A percentile compares a stretch with the other conserved stretches of the same genome.
These are phyloP conservation scores for Kwoniella europaea DNA, from an alignment of 768 basidiomycete genomes.

Conservation along the genomic window DNA sequence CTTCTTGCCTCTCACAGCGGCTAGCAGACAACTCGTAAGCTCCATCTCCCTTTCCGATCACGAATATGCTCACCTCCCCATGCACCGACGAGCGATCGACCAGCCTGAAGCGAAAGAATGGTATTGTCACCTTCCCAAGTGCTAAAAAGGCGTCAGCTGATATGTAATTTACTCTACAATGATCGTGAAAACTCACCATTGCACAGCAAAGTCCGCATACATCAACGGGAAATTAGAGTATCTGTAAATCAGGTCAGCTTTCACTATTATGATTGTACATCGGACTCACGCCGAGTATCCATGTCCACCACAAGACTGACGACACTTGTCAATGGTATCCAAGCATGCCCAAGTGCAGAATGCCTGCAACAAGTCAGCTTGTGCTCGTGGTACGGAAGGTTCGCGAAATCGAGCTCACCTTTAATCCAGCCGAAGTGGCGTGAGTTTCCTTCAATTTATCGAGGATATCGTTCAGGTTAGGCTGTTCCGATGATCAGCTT, in stretches of 20 bases:
- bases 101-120: slow-evolving; percentile 58
- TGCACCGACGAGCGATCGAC: slow-evolving; percentile 55
- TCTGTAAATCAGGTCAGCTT: slow-evolving; percentile 23
- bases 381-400: neutral
- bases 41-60: neutral
- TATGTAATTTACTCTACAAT: neutral
- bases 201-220: slow-evolving; percentile 61
- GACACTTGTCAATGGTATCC: slow-evolving; percentile 61
- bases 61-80: slow-evolving; percentile 51
- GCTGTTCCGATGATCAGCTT: slow-evolving; percentile 30
- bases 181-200: slow-evolving; percentile 30
- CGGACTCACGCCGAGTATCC: slow-evolving; percentile 59
- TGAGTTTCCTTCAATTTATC: slow-evolving; percentile 62
- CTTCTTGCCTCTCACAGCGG: slow-evolving; percentile 57
- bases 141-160: slow-evolving; percentile 20
- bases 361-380: slow-evolving; percentile 29
- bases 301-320: slow-evolving; percentile 60
- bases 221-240: slow-evolving; percentile 57
- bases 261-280: too few species aligned
- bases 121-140: slow-evolving; percentile 62
- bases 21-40: slow-evolving; percentile 22
- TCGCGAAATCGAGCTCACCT: slow-evolving; percentile 28
- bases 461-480: slow-evolving; percentile 57
- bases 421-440: slow-evolving; percentile 61
- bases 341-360: slow-evolving; percentile 62